A percentile compares a stretch with the other conserved stretches of the same genome.
phyloP scores from a whole-genome alignment of 192 early-diverging fungal species.

The Phlyctochytrium bullatum region DNA sequence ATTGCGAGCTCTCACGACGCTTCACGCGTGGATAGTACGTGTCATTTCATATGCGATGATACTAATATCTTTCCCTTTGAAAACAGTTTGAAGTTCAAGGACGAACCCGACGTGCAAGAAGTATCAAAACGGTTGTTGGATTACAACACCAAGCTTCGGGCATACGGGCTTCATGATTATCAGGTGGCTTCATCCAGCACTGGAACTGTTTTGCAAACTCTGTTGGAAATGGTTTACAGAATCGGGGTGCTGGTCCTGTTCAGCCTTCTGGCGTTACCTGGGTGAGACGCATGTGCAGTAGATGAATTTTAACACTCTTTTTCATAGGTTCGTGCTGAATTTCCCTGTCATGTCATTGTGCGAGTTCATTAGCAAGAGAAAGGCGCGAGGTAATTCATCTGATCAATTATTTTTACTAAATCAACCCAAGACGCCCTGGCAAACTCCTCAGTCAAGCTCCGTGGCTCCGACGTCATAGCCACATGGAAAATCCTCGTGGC shows the following conservation, averaged over 20 bases:
- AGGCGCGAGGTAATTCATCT: not conserved
- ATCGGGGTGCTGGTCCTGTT: no score
- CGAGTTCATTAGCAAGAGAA: not conserved
- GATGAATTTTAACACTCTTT: no score
- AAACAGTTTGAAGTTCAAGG: not conserved
- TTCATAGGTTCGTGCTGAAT: not conserved
- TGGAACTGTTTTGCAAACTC: no score
- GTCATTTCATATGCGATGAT: not conserved
- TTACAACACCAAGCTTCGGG: not conserved
- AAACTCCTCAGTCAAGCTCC: slow-evolving; percentile 89
- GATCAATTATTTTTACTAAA: no score
- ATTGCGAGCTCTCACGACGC: not conserved
- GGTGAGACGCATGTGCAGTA: no score
- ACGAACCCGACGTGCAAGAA: not conserved
- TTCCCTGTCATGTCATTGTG: not conserved
- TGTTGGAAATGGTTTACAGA: no score
- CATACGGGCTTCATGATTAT: not conserved
- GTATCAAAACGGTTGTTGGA: not conserved
- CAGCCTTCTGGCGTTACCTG: no score
- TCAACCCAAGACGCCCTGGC: slow-evolving; percentile 21
- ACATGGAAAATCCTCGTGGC: slow-evolving; percentile 79
- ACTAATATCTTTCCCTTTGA: not conserved
- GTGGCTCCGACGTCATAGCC: slow-evolving; percentile 89
- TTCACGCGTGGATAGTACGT: not conserved
- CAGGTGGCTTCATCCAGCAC: no score